Percentiles rank a stretch among this genome's conserved stretches.
These are phyloP conservation scores for Lasiosphaeria ovina DNA, from an alignment of 495 filamentous ascomycete genomes.

Conservation along the genomic window DNA sequence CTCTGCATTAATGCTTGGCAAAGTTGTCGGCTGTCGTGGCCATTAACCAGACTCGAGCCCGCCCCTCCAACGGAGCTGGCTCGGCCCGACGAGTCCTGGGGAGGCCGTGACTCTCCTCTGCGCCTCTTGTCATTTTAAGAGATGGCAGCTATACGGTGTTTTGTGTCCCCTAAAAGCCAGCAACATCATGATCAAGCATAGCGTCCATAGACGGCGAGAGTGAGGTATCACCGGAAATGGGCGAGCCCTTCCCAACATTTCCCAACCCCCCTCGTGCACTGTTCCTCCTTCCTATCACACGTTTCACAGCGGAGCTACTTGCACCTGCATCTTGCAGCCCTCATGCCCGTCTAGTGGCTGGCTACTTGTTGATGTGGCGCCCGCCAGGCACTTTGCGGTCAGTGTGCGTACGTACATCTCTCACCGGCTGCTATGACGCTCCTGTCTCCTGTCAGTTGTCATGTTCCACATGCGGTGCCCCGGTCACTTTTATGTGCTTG, in stretches of 20 bases:
- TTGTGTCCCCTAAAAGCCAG: too few species aligned
- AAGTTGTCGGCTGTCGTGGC: not conserved
- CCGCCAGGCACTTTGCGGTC: not conserved
- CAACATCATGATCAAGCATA: too few species aligned
- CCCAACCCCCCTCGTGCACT: not conserved
- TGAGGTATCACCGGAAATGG: not conserved
- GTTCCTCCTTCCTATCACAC: not conserved
- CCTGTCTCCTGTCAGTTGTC: not conserved
- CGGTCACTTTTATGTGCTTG: not conserved
- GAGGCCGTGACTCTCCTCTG: too few species aligned
- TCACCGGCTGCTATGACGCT: not conserved
- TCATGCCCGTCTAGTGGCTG: not conserved
- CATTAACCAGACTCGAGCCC: not conserved
- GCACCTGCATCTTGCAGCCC: constrained; percentile 7
- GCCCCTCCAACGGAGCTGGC: not conserved
- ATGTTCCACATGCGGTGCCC: not conserved
- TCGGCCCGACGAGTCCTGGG: too few species aligned
- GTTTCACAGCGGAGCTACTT: not conserved
- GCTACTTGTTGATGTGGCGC: not conserved
- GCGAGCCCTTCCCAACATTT: too few species aligned
- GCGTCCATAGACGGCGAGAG: not conserved
- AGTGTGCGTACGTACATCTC: not conserved
- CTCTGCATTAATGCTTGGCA: not conserved
- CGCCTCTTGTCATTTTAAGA: too few species aligned
- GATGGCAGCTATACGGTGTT: too few species aligned